These are phyloP conservation scores for Citrus reticulata DNA, from an alignment of 345 rosid species.

Conservation along the genomic window DNA sequence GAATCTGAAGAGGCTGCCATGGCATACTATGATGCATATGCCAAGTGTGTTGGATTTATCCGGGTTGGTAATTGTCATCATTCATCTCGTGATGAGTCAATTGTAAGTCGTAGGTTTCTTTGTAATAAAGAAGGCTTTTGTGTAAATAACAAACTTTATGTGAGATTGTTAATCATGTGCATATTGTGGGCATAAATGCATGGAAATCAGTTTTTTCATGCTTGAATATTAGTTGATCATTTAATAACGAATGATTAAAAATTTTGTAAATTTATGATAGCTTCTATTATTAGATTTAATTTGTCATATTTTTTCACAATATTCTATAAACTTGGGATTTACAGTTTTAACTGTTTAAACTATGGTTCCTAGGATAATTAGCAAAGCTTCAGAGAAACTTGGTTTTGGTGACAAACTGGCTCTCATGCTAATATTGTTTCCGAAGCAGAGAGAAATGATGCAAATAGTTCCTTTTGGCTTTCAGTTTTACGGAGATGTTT, in stretches of 20 bases:
- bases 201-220: too few relatives aligned
- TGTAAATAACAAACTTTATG: conserved; percentile 11
- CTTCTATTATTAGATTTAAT: background rate
- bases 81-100: conserved; percentile 33
- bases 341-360: background rate
- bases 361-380: background rate
- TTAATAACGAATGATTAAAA: background rate
- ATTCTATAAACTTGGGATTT: background rate
- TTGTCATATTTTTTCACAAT: background rate
- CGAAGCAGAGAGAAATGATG: background rate
- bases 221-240: background rate
- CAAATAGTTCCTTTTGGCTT: background rate
- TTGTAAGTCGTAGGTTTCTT: conserved; percentile 38
- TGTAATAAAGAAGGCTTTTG: conserved; percentile 41
- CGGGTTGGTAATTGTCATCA: conserved; percentile 38
- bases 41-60: conserved; percentile 30
- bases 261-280: background rate
- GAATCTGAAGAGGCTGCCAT: conserved; percentile 46
- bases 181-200: background rate
- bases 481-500: background rate
- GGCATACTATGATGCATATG: conserved; percentile 42
- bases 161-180: background rate
- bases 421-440: background rate
- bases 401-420: background rate
- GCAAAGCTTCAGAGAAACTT: background rate